Evolutionary conservation across 768 basidiomycete genomes (phyloP).

Genomic region (Tylopilus felleus): DNA sequence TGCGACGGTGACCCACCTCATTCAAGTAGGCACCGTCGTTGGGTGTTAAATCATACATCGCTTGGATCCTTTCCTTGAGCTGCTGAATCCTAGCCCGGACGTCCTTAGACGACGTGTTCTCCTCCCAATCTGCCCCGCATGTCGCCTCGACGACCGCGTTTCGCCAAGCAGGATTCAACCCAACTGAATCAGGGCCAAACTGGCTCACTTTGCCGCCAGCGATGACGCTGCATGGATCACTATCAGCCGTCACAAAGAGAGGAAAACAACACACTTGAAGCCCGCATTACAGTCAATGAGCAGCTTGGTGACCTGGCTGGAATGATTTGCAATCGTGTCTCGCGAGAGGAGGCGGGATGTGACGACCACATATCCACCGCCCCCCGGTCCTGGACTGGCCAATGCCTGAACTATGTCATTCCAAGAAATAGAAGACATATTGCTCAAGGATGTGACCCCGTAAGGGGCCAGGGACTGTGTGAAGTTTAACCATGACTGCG

Average conservation of each 20-base stretch:
- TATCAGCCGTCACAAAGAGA: not conserved
- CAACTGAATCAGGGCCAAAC: slow-evolving; percentile 36
- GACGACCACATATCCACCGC: slow-evolving; percentile 15
- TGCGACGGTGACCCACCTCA: slow-evolving; percentile 33
- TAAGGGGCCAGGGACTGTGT: slow-evolving; percentile 8
- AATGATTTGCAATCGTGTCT: slow-evolving; percentile 23
- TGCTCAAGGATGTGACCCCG: slow-evolving; percentile 4
- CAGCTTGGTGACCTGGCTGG: slow-evolving; percentile 22
- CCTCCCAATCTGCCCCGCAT: slow-evolving; percentile 17
- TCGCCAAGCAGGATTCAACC: slow-evolving; percentile 49
- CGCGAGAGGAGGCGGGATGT: slow-evolving; percentile 34
- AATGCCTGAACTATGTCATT: slow-evolving; percentile 15
- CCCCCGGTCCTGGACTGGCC: slow-evolving; percentile 3
- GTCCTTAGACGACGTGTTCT: slow-evolving; percentile 10
- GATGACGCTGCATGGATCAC: slow-evolving; percentile 32
- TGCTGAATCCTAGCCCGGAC: slow-evolving; percentile 14
- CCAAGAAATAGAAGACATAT: slow-evolving; percentile 11
- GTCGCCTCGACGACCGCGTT: slow-evolving; percentile 27
- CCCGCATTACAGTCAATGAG: not conserved
- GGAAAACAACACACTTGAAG: slow-evolving; percentile 10
- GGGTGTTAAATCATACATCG: slow-evolving; percentile 28
- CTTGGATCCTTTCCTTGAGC: slow-evolving; percentile 5
- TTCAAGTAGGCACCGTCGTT: slow-evolving; percentile 44
- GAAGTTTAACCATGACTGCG: slow-evolving; percentile 33
- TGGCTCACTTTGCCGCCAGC: slow-evolving; percentile 43